Percentiles rank a stretch among this genome's conserved stretches.
phyloP scores from a whole-genome alignment of 2,329 filamentous ascomycete species.

The Ceratocystiopsis sp. region DNA sequence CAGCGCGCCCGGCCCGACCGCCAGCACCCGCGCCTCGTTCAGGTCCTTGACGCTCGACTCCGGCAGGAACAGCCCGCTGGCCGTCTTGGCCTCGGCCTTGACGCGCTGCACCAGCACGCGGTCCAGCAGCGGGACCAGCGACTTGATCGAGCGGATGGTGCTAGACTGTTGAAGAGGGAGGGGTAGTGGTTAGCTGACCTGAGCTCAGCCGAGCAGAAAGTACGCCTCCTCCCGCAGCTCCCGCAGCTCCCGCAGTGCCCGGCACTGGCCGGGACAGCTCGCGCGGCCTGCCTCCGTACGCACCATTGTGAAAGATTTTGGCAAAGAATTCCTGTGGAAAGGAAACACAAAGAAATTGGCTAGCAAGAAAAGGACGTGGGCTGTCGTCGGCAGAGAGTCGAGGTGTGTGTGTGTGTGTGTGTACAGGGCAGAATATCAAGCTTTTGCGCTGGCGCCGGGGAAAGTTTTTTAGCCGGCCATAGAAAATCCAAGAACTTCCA shows the following conservation, averaged over 20 bases:
- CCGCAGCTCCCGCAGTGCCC: no score
- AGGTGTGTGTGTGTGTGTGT: no score
- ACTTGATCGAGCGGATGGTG: constrained; percentile 86
- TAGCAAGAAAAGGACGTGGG: not conserved
- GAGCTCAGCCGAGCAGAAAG: no score
- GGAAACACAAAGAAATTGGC: not conserved
- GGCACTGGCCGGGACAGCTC: no score
- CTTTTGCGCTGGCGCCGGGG: constrained; percentile 2
- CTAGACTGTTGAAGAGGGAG: constrained; percentile 30
- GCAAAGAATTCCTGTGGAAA: not conserved
- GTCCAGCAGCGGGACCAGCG: constrained; percentile 89
- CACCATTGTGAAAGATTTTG: constrained; percentile 11
- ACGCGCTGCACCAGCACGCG: constrained; percentile 94
- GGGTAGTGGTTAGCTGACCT: not conserved
- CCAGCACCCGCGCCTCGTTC: constrained; percentile 92
- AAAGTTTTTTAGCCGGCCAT: constrained; percentile 7
- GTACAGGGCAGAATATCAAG: not conserved
- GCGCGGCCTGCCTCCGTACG: constrained; percentile 1
- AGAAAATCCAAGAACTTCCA: constrained; percentile 16
- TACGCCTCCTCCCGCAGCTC: no score
- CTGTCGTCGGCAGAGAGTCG: no score
- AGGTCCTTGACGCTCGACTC: constrained; percentile 95
- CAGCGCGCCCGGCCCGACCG: constrained; percentile 75
- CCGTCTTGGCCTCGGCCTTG: constrained; percentile 94
- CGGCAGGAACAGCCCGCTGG: constrained; percentile 91